Conservation (phyloP, 768 basidiomycete species). For the Asterophora parasitica region DNA sequence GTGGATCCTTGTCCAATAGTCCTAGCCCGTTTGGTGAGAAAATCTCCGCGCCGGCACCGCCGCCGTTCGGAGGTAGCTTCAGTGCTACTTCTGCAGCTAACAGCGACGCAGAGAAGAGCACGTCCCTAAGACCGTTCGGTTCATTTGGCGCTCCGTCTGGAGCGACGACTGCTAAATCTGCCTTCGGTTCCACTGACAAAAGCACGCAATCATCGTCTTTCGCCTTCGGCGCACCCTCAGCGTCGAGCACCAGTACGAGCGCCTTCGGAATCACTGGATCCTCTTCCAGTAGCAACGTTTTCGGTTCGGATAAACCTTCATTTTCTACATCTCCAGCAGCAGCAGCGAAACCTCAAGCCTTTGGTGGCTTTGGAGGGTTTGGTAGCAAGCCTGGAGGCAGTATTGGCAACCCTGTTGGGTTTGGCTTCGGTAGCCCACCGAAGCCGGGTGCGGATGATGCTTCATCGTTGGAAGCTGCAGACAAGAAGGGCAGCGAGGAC, state of each 20-base stretch:
- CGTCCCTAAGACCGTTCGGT: not conserved
- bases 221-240: slow-evolving; percentile 1
- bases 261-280: not conserved
- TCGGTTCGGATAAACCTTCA: slow-evolving; percentile 3
- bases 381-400: slow-evolving; percentile 30
- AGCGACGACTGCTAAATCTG: not conserved
- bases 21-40: not conserved
- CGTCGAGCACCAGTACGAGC: slow-evolving; percentile 1
- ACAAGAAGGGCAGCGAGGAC: slow-evolving; percentile 8
- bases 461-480: slow-evolving; percentile 1
- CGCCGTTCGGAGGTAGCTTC: not conserved
- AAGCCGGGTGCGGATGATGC: slow-evolving; percentile 18
- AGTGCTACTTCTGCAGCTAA: not conserved
- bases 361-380: slow-evolving; percentile 29
- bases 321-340: slow-evolving; percentile 4
- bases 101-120: not conserved
- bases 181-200: slow-evolving; percentile 1
- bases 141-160: not conserved
- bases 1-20: not conserved
- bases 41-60: not conserved
- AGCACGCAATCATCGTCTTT: not conserved
- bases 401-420: slow-evolving; percentile 63
- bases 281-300: not conserved
- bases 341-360: slow-evolving; percentile 17
- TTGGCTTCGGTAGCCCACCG: slow-evolving; percentile 45